These are phyloP conservation scores for Coniosporium tulheliwenetii DNA, from an alignment of 2,329 filamentous ascomycete genomes.

Conservation along the genomic window DNA sequence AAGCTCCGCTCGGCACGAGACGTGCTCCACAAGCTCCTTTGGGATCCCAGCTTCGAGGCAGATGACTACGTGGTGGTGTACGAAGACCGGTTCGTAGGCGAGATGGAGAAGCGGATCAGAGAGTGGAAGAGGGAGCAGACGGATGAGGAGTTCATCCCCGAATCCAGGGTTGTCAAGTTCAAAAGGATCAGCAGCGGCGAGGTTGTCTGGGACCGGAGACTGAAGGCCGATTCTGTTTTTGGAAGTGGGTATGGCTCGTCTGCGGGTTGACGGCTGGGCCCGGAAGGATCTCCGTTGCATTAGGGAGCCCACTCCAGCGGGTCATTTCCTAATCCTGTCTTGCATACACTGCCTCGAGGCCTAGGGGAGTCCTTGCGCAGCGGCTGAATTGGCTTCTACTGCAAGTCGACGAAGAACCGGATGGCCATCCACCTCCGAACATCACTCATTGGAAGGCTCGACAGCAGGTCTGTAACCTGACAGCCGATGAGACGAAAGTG, in stretches of 20 bases:
- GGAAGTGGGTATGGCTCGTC: conserved; percentile 17
- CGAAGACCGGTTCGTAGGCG: conserved; percentile 35
- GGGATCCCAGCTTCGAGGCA: conserved; percentile 30
- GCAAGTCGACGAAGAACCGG: too few species aligned
- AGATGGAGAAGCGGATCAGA: conserved; percentile 29
- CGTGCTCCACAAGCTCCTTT: conserved; percentile 32
- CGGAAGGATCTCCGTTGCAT: too few species aligned
- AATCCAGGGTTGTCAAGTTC: conserved; percentile 37
- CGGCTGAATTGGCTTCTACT: too few species aligned
- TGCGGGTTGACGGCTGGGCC: too few species aligned
- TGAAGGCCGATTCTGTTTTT: conserved; percentile 31
- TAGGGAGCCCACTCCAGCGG: too few species aligned
- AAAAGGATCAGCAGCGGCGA: conserved; percentile 21
- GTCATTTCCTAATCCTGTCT: too few species aligned
- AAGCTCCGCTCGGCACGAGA: conserved; percentile 24
- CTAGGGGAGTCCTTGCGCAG: too few species aligned
- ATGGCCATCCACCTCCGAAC: too few species aligned
- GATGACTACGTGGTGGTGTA: conserved; percentile 36
- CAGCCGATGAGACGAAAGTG: too few species aligned
- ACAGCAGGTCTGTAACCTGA: too few species aligned
- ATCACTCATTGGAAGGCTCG: too few species aligned
- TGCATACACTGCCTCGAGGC: too few species aligned
- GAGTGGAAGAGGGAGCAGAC: conserved; percentile 39
- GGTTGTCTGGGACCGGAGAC: conserved; percentile 34
- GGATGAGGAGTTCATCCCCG: conserved; percentile 40